phyloP scores from a whole-genome alignment of 1,284 basidiomycete species.

The Ustilago loliicola region DNA sequence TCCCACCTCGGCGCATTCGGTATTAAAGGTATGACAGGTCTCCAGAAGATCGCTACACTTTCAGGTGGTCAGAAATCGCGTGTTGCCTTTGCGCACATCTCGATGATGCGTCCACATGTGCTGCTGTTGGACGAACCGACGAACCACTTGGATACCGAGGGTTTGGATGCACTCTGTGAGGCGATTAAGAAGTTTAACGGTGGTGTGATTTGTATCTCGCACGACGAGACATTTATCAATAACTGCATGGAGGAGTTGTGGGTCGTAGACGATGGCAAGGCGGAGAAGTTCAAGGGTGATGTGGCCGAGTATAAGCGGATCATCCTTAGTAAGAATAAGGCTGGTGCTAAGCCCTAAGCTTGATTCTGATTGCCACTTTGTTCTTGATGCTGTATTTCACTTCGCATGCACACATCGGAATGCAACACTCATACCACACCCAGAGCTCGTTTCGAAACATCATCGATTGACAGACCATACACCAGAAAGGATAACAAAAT shows the following conservation, averaged over 20 bases:
- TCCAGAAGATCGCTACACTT: slow-evolving; percentile 77
- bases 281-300: slow-evolving; percentile 87
- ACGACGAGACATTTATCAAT: slow-evolving; percentile 68
- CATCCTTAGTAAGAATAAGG: slow-evolving; percentile 63
- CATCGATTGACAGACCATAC: not conserved
- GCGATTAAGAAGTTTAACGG: slow-evolving; percentile 92
- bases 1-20: slow-evolving; percentile 97
- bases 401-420: not conserved
- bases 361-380: not conserved
- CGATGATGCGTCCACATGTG: slow-evolving; percentile 90
- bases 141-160: slow-evolving; percentile 91
- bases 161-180: slow-evolving; percentile 93
- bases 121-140: slow-evolving; percentile 98
- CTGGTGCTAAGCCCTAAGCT: slow-evolving; percentile 7
- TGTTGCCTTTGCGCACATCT: slow-evolving; percentile 93
- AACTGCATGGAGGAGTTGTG: slow-evolving; percentile 65
- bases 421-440: not conserved
- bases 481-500: not conserved
- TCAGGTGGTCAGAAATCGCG: slow-evolving; percentile 95
- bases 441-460: not conserved
- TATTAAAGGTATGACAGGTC: slow-evolving; percentile 95
- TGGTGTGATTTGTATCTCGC: slow-evolving; percentile 75
- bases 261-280: slow-evolving; percentile 87
- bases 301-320: slow-evolving; percentile 90
- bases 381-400: not conserved